Base-by-base conservation (phyloP, 2,329 filamentous ascomycete species). In the Verticillium zaregamsianum region DNA sequence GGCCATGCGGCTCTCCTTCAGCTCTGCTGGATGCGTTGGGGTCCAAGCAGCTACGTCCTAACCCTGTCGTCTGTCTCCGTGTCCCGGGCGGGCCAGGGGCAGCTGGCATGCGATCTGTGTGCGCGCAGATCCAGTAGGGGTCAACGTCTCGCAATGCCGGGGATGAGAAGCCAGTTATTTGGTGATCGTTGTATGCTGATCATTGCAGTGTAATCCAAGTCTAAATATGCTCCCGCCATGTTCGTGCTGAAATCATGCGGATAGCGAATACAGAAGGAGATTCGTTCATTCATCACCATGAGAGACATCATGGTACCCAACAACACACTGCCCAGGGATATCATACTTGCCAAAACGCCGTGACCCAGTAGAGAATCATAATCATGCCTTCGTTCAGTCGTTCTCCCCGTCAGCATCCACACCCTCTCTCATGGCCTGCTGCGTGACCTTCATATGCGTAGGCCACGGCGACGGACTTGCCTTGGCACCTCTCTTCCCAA, bases 341-440 rank as follows among this genome's bases (percentile, higher is more conserved):
- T 57, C 55, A 57, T 57, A 35, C 33, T 35, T 12, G 54, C 20
- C 8, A 33, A 37, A 57, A 57, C 12, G 17, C 55, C 55, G 28
- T 15, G 31, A 57, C 45, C n/a, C 3, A 23, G 4, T 6, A 17
- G 31, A 20, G 32, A 14, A 6, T 7, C 8, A 49, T 9, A n/a
- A n/a, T 23, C 45, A 49, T 14, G 20, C 14, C 8, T 25, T 4
- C 3, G 33, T 52, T 45, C 61, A 58, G 28, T 66, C 63, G 20
- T 65, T 63, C 39, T 66, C 64, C 9, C 64, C 64, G 49, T 66
- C 64, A 2, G 64, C 64, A 31, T 66, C 64, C n/a, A 63, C 63
- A 15, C 61, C 61, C 25, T 54, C 56, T 20, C 33, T 58, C 9
- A 57, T 57, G 9, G 62, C 40, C 31, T 66, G 57, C 57, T 61